These are phyloP conservation scores for Ophiostoma populinum DNA, from an alignment of 2,329 filamentous ascomycete species.

Conservation along the genomic window DNA sequence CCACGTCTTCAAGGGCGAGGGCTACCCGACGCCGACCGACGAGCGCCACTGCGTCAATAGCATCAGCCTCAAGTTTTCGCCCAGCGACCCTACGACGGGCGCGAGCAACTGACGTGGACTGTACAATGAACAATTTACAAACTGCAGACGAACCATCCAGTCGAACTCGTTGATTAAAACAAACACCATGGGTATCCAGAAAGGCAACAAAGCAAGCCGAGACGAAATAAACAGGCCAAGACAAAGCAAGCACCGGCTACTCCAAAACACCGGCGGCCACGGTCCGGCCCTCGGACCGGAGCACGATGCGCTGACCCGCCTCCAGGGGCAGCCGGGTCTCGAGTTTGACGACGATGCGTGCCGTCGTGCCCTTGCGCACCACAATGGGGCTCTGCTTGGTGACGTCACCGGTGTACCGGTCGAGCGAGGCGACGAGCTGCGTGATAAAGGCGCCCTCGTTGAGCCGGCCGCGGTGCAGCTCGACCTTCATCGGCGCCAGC, in stretches of 20 bases:
- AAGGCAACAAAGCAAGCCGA: no score
- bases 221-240: background rate
- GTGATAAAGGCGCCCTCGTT: constrained; percentile 62
- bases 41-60: constrained; percentile 97
- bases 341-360: constrained; percentile 59
- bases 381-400: constrained; percentile 73
- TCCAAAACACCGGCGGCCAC: constrained; percentile 79
- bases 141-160: no score
- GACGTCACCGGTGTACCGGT: constrained; percentile 61
- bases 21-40: constrained; percentile 69
- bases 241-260: constrained; percentile 16
- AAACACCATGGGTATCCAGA: no score
- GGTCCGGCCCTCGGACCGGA: constrained; percentile 66
- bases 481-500: constrained; percentile 72
- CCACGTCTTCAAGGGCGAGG: constrained; percentile 84
- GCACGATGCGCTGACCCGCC: constrained; percentile 59
- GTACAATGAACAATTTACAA: no score
- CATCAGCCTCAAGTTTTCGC: constrained; percentile 72
- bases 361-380: constrained; percentile 58
- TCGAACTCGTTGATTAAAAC: no score
- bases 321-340: constrained; percentile 64
- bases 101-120: no score
- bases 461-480: constrained; percentile 72
- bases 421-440: constrained; percentile 53
- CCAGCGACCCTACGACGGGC: no score